A percentile compares a stretch with the other conserved stretches of the same genome.
Conservation (phyloP, 495 filamentous ascomycete genomes). For the Penicillium dipodomyicola region DNA sequence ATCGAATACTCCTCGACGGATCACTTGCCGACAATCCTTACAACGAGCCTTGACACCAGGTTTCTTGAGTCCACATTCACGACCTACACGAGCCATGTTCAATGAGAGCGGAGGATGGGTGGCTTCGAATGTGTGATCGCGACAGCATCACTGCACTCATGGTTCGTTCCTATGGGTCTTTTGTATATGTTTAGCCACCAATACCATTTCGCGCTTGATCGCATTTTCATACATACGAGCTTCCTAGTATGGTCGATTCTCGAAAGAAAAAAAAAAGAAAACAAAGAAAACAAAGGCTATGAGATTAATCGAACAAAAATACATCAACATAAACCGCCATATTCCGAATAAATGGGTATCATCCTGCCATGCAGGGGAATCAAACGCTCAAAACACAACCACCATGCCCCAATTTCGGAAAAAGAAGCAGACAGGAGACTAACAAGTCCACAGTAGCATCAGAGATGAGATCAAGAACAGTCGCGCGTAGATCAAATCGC, state of each 20-base stretch:
- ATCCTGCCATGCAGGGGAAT: slow-evolving; percentile 11
- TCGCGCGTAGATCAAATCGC: neutral
- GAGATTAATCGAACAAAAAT: neutral
- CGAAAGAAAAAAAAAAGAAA: no score
- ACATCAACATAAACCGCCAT: neutral
- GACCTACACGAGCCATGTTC: slow-evolving; percentile 38
- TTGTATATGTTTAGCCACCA: slow-evolving; percentile 14
- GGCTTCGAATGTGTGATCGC: slow-evolving; percentile 6
- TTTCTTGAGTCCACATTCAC: slow-evolving; percentile 22
- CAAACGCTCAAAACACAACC: slow-evolving; percentile 12
- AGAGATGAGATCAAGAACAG: slow-evolving; percentile 6
- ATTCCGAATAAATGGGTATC: slow-evolving; percentile 8
- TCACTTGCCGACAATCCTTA: neutral
- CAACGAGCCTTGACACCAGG: neutral
- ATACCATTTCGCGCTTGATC: slow-evolving; percentile 11
- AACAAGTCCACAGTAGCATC: neutral
- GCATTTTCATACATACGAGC: slow-evolving; percentile 6
- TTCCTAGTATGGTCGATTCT: neutral
- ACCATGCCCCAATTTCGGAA: slow-evolving; percentile 2
- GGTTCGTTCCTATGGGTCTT: neutral
- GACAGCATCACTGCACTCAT: slow-evolving; percentile 6
- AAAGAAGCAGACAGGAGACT: slow-evolving; percentile 4
- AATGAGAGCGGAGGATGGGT: slow-evolving; percentile 17
- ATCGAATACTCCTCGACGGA: neutral
- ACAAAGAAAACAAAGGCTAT: neutral